Conservation (phyloP, 805 yeast species). For the Kodamaea sagamina region DNA sequence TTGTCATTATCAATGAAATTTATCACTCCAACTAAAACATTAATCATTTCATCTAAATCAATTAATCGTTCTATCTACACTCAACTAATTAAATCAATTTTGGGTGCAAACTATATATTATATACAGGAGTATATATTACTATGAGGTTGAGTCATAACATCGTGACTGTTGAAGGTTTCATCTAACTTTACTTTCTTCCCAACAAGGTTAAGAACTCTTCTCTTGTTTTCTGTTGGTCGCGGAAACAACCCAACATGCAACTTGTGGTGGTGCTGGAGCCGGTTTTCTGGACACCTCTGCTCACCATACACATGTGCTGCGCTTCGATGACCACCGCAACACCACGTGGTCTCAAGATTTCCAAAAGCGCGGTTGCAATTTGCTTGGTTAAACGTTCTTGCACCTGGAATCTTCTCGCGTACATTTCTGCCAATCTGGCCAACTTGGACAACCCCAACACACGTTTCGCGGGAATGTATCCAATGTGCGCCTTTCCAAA, state of each 20-base stretch:
- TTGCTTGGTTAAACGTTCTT: constrained; percentile 94
- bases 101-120: constrained; percentile 1
- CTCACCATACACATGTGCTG: constrained; percentile 99
- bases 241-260: constrained; percentile 98
- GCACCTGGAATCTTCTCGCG: constrained; percentile 94
- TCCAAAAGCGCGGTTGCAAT: constrained; percentile 95
- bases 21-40: neutral
- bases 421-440: constrained; percentile 98
- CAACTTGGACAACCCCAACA: constrained; percentile 86
- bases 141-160: constrained; percentile 12
- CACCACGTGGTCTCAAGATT: constrained; percentile 91
- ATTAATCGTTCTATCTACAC: neutral
- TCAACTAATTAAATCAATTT: neutral
- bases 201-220: constrained; percentile 84
- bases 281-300: constrained; percentile 95
- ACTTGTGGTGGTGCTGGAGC: constrained; percentile 89
- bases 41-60: no score
- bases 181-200: constrained; percentile 49
- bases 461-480: constrained; percentile 94
- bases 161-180: constrained; percentile 5
- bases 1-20: no score
- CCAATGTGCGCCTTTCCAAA: constrained; percentile 97
- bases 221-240: constrained; percentile 91
- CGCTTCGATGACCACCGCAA: constrained; percentile 97
- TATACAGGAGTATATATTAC: constrained; percentile 2